Percentiles rank a stretch among this genome's conserved stretches.
phyloP scores from a whole-genome alignment of 2,329 filamentous ascomycete species.

The Exophiala bonariae region DNA sequence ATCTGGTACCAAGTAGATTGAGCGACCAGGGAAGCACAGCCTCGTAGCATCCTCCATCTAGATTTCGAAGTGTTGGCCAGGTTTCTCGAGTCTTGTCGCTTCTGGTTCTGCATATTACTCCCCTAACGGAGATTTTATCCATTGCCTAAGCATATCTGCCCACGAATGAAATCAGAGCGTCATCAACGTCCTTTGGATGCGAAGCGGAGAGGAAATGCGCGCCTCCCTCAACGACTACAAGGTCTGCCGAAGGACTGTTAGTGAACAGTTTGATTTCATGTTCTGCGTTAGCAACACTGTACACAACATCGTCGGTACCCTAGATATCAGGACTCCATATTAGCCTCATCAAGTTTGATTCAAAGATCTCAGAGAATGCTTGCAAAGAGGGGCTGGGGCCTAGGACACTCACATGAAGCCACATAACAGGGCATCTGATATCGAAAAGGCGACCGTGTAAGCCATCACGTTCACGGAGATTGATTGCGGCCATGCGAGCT shows the following conservation, averaged over 20 bases:
- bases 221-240: conserved; percentile 48
- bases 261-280: conserved; percentile 52
- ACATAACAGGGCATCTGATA: conserved; percentile 52
- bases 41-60: too few relatives aligned
- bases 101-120: too few relatives aligned
- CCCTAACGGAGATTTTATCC: too few relatives aligned
- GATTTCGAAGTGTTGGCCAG: too few relatives aligned
- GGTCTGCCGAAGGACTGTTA: conserved; percentile 42
- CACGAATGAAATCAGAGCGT: conserved; percentile 41
- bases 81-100: too few relatives aligned
- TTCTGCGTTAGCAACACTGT: conserved; percentile 42
- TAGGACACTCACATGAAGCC: conserved; percentile 49
- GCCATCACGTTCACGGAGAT: conserved; percentile 50
- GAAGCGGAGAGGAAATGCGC: conserved; percentile 52
- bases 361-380: too few relatives aligned
- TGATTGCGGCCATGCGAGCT: conserved; percentile 51
- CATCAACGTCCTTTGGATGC: conserved; percentile 47
- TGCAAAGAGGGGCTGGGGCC: too few relatives aligned
- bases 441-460: conserved; percentile 47
- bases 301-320: conserved; percentile 44
- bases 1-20: too few relatives aligned
- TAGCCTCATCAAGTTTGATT: conserved; percentile 1
- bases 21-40: too few relatives aligned
- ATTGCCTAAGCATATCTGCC: conserved; percentile 26
- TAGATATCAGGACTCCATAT: conserved; percentile 24